A percentile compares a stretch with the other conserved stretches of the same genome.
Conservation (phyloP, 2,329 filamentous ascomycete species). For the Pseudogymnoascus sp. region DNA sequence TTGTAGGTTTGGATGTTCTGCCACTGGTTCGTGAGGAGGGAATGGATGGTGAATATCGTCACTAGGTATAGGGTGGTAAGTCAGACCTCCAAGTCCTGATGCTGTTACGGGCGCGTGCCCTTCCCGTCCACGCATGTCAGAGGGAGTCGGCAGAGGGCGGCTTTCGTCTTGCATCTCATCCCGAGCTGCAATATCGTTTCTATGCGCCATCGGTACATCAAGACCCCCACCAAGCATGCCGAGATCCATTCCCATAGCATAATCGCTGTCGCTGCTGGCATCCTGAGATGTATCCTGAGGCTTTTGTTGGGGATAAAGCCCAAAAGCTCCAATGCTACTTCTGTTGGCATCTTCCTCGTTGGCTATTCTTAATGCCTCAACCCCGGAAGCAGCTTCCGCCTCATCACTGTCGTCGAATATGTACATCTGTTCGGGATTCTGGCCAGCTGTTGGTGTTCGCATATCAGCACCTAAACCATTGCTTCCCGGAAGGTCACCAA, state of each 20-base stretch:
- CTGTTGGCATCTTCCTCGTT: slow-evolving; percentile 68
- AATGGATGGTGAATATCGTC: slow-evolving; percentile 52
- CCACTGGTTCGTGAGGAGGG: slow-evolving; percentile 35
- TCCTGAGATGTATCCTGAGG: slow-evolving; percentile 26
- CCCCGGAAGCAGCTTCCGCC: slow-evolving; percentile 75
- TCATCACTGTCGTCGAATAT: slow-evolving; percentile 64
- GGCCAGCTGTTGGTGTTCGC: neutral
- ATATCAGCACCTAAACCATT: neutral
- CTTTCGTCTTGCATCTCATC: slow-evolving; percentile 36
- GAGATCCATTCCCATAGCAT: slow-evolving; percentile 60
- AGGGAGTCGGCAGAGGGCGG: slow-evolving; percentile 43
- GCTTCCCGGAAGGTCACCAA: slow-evolving; percentile 38
- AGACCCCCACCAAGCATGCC: slow-evolving; percentile 69
- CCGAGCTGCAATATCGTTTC: slow-evolving; percentile 35
- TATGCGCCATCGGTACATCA: slow-evolving; percentile 53
- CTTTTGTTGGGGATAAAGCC: slow-evolving; percentile 43
- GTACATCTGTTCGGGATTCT: slow-evolving; percentile 18
- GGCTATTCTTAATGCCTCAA: slow-evolving; percentile 76
- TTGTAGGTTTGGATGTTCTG: slow-evolving; percentile 72
- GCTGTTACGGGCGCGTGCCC: slow-evolving; percentile 22
- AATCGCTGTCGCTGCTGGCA: slow-evolving; percentile 63
- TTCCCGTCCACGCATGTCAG: slow-evolving; percentile 29
- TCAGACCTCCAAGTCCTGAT: slow-evolving; percentile 27
- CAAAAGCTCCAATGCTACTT: slow-evolving; percentile 51
- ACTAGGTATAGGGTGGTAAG: slow-evolving; percentile 35